phyloP scores from a whole-genome alignment of 352 stramenopile genomes.

The Plasmopara muralis region DNA sequence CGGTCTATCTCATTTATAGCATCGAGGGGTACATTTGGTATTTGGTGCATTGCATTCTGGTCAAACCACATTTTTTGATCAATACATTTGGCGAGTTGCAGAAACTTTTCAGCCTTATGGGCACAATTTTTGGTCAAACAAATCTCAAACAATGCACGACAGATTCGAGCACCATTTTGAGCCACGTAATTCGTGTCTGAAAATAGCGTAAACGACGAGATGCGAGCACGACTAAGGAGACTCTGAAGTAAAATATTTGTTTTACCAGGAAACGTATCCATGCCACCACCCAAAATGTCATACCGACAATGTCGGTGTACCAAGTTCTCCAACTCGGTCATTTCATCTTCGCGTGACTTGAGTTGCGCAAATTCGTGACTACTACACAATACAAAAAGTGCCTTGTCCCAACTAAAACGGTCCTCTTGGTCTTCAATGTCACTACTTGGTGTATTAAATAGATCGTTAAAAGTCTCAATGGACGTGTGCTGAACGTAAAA shows the following conservation, averaged over 20 bases:
- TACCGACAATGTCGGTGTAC: slow-evolving; percentile 84
- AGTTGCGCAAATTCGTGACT: slow-evolving; percentile 95
- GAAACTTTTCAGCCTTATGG: slow-evolving; percentile 87
- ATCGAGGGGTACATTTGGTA: slow-evolving; percentile 86
- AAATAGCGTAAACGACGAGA: slow-evolving; percentile 97
- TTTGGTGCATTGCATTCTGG: slow-evolving; percentile 91
- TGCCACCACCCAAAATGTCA: slow-evolving; percentile 83
- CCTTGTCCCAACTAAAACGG: slow-evolving; percentile 62
- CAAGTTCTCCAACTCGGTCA: slow-evolving; percentile 91
- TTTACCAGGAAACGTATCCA: slow-evolving; percentile 93
- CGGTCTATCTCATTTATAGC: slow-evolving; percentile 82
- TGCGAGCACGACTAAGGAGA: slow-evolving; percentile 56
- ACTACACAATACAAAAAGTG: slow-evolving; percentile 63
- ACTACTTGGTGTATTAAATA: slow-evolving; percentile 66
- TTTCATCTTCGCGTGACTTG: slow-evolving; percentile 93
- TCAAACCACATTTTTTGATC: slow-evolving; percentile 98
- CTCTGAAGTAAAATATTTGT: slow-evolving; percentile 95
- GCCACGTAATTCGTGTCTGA: slow-evolving; percentile 99
- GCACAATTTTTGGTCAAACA: slow-evolving; percentile 88
- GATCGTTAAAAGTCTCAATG: slow-evolving; percentile 97
- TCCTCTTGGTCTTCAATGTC: slow-evolving; percentile 32
- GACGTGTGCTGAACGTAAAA: slow-evolving; percentile 99
- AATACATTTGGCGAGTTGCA: slow-evolving; percentile 95
- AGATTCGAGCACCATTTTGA: slow-evolving; percentile 96
- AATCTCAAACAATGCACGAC: slow-evolving; percentile 98